Conservation (phyloP, 805 yeast genomes). For the Debaryomyces tyrocola region DNA sequence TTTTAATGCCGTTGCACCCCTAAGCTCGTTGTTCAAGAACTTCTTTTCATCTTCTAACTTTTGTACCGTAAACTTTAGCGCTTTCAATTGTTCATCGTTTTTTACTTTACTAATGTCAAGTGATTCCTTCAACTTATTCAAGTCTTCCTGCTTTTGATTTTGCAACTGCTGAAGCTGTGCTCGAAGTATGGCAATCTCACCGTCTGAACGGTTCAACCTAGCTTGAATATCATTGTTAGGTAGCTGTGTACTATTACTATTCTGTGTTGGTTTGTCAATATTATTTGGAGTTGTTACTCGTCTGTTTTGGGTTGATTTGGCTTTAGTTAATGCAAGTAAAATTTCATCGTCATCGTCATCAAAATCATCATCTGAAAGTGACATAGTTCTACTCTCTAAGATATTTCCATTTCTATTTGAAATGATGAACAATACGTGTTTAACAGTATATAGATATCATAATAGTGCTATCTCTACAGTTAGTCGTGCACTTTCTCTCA, state of each 20-base stretch:
- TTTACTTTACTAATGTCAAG: constrained; percentile 13
- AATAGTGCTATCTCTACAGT: neutral
- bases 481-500: neutral
- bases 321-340: constrained; percentile 44
- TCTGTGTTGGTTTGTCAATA: constrained; percentile 1
- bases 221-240: constrained; percentile 18
- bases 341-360: constrained; percentile 45
- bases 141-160: constrained; percentile 39
- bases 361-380: constrained; percentile 23
- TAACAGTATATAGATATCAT: neutral
- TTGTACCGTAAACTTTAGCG: constrained; percentile 31
- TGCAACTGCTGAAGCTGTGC: constrained; percentile 56
- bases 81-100: constrained; percentile 31
- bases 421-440: neutral
- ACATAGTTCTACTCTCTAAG: neutral
- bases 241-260: neutral
- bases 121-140: constrained; percentile 19
- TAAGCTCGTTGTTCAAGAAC: constrained; percentile 39
- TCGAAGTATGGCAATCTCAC: constrained; percentile 79
- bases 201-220: constrained; percentile 55
- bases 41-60: constrained; percentile 44
- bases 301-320: constrained; percentile 6
- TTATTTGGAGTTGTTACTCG: neutral
- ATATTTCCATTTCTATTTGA: constrained; percentile 1
- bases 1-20: constrained; percentile 21